These are phyloP conservation scores for Flaveria ramosissima DNA, from an alignment of 129 eudicot species.

Conservation along the genomic window DNA sequence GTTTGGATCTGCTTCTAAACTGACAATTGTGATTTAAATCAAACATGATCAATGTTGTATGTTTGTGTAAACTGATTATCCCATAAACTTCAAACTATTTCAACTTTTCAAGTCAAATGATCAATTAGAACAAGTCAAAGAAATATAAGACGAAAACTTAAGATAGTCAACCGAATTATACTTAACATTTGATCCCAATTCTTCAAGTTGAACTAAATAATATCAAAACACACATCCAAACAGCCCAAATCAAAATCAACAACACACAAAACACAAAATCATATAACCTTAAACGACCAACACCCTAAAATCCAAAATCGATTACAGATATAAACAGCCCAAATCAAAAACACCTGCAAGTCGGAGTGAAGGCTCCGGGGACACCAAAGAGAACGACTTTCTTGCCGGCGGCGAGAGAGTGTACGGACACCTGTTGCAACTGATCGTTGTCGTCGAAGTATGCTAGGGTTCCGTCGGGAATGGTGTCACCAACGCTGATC, in stretches of 20 bases:
- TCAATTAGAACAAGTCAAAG: too few species aligned
- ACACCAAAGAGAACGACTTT: slow-evolving; percentile 84
- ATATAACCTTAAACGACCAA: background rate
- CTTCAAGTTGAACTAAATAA: too few species aligned
- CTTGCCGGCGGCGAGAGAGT: slow-evolving; percentile 89
- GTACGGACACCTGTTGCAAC: slow-evolving; percentile 66
- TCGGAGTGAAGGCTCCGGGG: slow-evolving; percentile 97
- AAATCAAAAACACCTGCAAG: slow-evolving; percentile 90
- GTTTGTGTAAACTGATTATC: background rate
- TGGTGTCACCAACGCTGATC: slow-evolving; percentile 66
- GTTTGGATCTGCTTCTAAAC: background rate
- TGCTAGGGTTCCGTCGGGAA: slow-evolving; percentile 76
- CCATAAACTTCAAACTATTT: too few species aligned
- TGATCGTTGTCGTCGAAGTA: slow-evolving; percentile 68
- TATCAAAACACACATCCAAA: background rate
- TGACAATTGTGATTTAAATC: background rate
- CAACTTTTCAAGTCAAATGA: background rate
- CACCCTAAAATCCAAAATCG: slow-evolving; percentile 13
- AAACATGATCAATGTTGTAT: background rate
- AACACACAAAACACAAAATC: too few species aligned
- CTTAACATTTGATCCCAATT: background rate
- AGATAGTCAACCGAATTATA: background rate
- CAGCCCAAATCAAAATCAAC: background rate
- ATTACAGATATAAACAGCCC: background rate
- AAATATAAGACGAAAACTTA: too few species aligned